Conservation (phyloP, 2,329 filamentous ascomycete species). For the Pseudogymnoascus sp. region DNA sequence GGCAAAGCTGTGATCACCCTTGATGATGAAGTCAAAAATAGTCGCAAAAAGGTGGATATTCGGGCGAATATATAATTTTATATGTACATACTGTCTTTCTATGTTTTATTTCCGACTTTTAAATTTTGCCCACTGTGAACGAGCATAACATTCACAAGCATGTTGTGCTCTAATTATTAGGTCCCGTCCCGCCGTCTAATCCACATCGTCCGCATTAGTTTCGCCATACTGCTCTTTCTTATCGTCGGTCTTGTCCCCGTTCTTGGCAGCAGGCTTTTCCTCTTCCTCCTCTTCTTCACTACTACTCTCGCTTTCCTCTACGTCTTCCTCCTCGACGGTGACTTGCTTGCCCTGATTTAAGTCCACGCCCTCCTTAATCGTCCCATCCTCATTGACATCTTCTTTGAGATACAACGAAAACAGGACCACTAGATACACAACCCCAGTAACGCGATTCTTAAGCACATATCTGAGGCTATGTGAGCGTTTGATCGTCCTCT, state of each 20-base stretch:
- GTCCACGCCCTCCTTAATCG: slow-evolving; percentile 36
- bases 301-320: slow-evolving; percentile 12
- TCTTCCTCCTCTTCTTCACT: slow-evolving; percentile 14
- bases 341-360: slow-evolving; percentile 20
- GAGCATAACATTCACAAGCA: neutral
- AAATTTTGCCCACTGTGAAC: neutral
- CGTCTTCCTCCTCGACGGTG: slow-evolving; percentile 9
- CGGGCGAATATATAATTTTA: slow-evolving; percentile 4
- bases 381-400: slow-evolving; percentile 52
- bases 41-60: neutral
- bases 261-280: slow-evolving; percentile 10
- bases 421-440: slow-evolving; percentile 71
- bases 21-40: slow-evolving; percentile 12
- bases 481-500: slow-evolving; percentile 48
- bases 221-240: slow-evolving; percentile 14
- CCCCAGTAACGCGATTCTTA: slow-evolving; percentile 66
- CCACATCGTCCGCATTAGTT: slow-evolving; percentile 24
- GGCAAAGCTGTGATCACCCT: slow-evolving; percentile 49
- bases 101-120: neutral
- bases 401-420: slow-evolving; percentile 70
- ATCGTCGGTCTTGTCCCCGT: slow-evolving; percentile 12
- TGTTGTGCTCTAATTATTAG: neutral
- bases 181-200: slow-evolving; percentile 15
- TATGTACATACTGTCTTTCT: slow-evolving; percentile 4
- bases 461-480: slow-evolving; percentile 87